Evolutionary conservation across 768 basidiomycete genomes (phyloP).

Genomic region (Amyloporia xantha): DNA sequence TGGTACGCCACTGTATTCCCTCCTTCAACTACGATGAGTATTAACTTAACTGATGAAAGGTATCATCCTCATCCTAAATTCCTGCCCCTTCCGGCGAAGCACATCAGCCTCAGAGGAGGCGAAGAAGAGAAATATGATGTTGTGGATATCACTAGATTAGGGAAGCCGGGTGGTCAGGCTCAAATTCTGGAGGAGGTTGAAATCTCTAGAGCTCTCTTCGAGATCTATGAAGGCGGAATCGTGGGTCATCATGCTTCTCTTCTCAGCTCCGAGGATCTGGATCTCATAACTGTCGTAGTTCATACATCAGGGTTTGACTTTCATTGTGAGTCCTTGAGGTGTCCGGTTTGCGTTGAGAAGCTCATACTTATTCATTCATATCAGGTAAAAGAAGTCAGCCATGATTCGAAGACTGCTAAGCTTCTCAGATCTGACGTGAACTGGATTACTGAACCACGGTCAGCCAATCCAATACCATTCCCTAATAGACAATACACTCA

Average conservation of each 20-base stretch:
- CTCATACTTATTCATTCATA: not conserved
- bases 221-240: conserved; percentile 85
- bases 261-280: not conserved
- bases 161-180: conserved; percentile 28
- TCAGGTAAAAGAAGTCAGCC: conserved; percentile 74
- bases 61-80: conserved; percentile 78
- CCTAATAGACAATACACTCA: no score
- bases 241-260: conserved; percentile 32
- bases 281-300: conserved; percentile 41
- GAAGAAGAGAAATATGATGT: conserved; percentile 77
- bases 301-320: conserved; percentile 82
- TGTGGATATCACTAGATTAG: conserved; percentile 49
- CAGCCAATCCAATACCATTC: no score
- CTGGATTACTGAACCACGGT: conserved; percentile 56
- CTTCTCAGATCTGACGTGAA: conserved; percentile 72
- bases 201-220: conserved; percentile 76
- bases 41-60: conserved; percentile 35
- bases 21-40: not conserved
- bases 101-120: conserved; percentile 67
- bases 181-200: conserved; percentile 77
- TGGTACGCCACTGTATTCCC: conserved; percentile 42
- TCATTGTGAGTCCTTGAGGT: conserved; percentile 58
- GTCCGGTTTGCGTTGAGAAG: not conserved
- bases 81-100: conserved; percentile 67
- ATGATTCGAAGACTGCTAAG: conserved; percentile 68